Conservation (phyloP, 768 basidiomycete genomes). For the Panaeolus cyanescens region DNA sequence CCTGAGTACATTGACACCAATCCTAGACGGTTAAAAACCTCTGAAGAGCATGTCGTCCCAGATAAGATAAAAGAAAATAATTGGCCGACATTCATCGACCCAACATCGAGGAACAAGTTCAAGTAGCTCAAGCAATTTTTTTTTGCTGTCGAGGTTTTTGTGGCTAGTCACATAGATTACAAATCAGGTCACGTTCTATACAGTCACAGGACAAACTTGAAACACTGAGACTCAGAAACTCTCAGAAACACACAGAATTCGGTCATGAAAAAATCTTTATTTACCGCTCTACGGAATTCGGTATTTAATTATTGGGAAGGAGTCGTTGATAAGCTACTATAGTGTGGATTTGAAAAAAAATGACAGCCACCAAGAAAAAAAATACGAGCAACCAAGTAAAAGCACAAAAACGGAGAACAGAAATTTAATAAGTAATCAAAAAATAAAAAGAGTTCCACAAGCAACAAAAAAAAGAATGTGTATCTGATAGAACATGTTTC, state of each 20-base stretch:
- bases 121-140: neutral
- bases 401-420: neutral
- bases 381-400: neutral
- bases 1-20: no score
- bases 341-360: neutral
- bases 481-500: neutral
- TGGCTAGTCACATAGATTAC: neutral
- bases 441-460: neutral
- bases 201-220: neutral
- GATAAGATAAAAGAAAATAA: neutral
- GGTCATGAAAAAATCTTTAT: neutral
- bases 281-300: neutral
- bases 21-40: neutral
- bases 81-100: neutral
- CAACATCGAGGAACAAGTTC: neutral
- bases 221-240: no score
- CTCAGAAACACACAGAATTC: no score
- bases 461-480: neutral
- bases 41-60: neutral
- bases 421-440: slow-evolving; percentile 2
- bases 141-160: neutral
- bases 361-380: neutral
- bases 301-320: neutral
- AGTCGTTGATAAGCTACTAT: neutral
- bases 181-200: neutral